phyloP scores from a whole-genome alignment of 2,329 filamentous ascomycete species.

The Teratosphaeria epicoccoides region DNA sequence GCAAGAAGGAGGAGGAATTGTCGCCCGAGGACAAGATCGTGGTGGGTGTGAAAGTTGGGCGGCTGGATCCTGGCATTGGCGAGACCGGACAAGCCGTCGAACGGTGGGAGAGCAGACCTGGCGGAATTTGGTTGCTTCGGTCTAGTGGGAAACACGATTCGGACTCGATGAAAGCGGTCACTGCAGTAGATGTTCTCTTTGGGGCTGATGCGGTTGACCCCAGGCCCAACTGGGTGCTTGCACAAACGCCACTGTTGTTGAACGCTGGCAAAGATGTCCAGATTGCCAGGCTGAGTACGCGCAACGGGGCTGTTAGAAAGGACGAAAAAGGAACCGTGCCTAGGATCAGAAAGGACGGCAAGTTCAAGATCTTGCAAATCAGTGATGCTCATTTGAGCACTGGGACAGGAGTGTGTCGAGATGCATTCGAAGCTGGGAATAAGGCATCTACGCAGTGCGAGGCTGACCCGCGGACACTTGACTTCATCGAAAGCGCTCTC shows the following conservation, averaged over 20 bases:
- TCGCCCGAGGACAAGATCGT: conserved; percentile 68
- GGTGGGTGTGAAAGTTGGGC: conserved; percentile 64
- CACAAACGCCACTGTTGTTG: conserved; percentile 62
- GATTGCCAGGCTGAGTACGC: conserved; percentile 65
- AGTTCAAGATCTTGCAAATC: conserved; percentile 94
- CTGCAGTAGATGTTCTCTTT: conserved; percentile 75
- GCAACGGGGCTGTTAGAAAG: conserved; percentile 57
- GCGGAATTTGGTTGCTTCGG: conserved; percentile 73
- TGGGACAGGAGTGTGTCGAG: conserved; percentile 72
- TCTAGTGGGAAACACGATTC: conserved; percentile 61
- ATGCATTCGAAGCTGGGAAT: conserved; percentile 52
- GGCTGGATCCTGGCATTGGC: conserved; percentile 54
- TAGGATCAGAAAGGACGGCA: conserved; percentile 75
- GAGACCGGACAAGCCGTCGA: conserved; percentile 48
- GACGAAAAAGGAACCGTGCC: conserved; percentile 56
- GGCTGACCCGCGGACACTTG: conserved; percentile 80
- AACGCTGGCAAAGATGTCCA: conserved; percentile 51
- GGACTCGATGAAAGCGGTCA: conserved; percentile 65
- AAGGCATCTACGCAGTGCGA: conserved; percentile 49
- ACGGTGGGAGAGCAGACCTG: conserved; percentile 66
- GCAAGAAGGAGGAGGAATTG: conserved; percentile 71
- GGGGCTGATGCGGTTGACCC: conserved; percentile 87
- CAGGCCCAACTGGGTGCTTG: conserved; percentile 71
- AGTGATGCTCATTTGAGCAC: conserved; percentile 93
- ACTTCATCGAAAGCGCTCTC: conserved; percentile 73